Percentiles rank a stretch among this genome's conserved stretches.
These are phyloP conservation scores for Fusarium sp. DNA, from an alignment of 2,329 filamentous ascomycete genomes.

Conservation along the genomic window DNA sequence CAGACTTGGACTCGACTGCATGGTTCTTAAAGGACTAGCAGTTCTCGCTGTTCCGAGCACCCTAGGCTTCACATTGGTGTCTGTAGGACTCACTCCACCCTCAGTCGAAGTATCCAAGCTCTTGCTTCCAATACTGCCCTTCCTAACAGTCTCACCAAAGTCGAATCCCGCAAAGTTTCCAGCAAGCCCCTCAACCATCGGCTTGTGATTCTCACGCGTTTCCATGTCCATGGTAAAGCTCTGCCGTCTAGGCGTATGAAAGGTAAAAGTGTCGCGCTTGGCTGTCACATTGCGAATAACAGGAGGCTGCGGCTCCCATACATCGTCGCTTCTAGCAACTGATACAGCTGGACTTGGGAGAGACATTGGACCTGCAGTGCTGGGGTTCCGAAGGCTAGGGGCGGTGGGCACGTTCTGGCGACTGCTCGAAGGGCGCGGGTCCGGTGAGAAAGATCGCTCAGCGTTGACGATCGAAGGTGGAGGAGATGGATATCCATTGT, in stretches of 20 bases:
- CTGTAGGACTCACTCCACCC: slow-evolving; percentile 30
- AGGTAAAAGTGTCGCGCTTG: slow-evolving; percentile 62
- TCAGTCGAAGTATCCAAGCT: slow-evolving; percentile 32
- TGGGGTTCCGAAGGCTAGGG: slow-evolving; percentile 43
- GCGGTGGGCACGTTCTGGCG: slow-evolving; percentile 37
- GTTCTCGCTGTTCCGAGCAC: slow-evolving; percentile 32
- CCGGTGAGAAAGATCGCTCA: slow-evolving; percentile 43
- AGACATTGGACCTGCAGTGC: slow-evolving; percentile 45
- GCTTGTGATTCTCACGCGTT: slow-evolving; percentile 27
- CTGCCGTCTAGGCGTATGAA: slow-evolving; percentile 56
- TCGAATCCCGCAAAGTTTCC: slow-evolving; percentile 54
- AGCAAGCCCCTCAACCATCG: slow-evolving; percentile 48
- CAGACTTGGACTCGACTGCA: slow-evolving; percentile 41
- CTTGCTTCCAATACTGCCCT: slow-evolving; percentile 30
- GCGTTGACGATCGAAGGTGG: slow-evolving; percentile 50
- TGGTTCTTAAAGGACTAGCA: slow-evolving; percentile 38
- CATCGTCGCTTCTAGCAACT: slow-evolving; percentile 54
- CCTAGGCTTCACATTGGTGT: slow-evolving; percentile 27
- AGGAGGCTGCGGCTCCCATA: slow-evolving; percentile 51
- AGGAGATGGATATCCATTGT: slow-evolving; percentile 51
- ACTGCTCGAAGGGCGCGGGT: slow-evolving; percentile 30
- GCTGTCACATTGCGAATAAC: slow-evolving; percentile 61
- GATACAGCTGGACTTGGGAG: slow-evolving; percentile 58
- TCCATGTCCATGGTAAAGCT: slow-evolving; percentile 63
- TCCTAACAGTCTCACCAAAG: slow-evolving; percentile 49